phyloP scores from a whole-genome alignment of 371 early-diverging fungal genomes.

The Batkoa obscura region DNA sequence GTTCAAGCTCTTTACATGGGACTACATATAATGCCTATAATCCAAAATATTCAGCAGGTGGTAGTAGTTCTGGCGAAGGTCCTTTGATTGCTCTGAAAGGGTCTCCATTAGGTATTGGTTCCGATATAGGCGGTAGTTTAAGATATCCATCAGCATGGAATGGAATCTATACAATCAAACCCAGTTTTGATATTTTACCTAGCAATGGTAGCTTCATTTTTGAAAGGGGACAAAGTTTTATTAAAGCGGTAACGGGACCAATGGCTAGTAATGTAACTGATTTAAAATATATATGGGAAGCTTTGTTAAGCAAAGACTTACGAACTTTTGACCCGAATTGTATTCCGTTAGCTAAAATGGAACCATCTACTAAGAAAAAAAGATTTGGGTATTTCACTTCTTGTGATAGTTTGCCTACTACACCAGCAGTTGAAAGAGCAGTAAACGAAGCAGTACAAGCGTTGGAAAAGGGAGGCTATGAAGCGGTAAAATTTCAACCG shows the following conservation, averaged over 20 bases:
- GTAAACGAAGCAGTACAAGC: not conserved
- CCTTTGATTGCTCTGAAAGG: not conserved
- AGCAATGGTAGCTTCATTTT: not conserved
- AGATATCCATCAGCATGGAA: not conserved
- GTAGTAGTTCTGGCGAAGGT: conserved; percentile 7
- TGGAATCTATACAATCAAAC: not conserved
- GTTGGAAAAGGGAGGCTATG: not conserved
- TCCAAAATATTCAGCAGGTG: conserved; percentile 1
- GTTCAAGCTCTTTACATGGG: not conserved
- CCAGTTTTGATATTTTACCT: not conserved
- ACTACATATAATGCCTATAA: conserved; percentile 6
- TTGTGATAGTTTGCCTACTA: not conserved
- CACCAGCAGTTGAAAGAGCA: not conserved
- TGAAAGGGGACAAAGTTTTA: not conserved
- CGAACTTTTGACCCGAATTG: not conserved
- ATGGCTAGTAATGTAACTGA: not conserved
- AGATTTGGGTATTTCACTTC: not conserved
- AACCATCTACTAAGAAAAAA: not conserved
- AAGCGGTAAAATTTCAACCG: too few relatives aligned
- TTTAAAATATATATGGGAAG: not conserved
- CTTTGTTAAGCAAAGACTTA: not conserved
- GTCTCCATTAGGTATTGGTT: conserved; percentile 3
- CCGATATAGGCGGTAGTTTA: not conserved
- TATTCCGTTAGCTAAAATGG: not conserved
- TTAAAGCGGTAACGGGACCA: not conserved